These are phyloP conservation scores for Eragrostis nindensis DNA, from an alignment of 176 grass and related monocot genomes.

Conservation along the genomic window DNA sequence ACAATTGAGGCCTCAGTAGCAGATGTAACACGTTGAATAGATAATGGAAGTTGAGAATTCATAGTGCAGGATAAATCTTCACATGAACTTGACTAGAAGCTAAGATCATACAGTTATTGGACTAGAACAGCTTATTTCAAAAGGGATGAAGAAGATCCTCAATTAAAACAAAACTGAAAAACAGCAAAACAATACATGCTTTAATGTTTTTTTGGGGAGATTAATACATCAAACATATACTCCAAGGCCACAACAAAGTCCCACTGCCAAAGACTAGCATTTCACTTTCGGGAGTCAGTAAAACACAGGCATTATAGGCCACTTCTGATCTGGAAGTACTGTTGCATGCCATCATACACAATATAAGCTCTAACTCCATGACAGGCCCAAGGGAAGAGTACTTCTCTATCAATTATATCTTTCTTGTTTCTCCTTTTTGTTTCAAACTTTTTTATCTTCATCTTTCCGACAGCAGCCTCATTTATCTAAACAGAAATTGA, in stretches of 20 bases:
- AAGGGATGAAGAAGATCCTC: neutral
- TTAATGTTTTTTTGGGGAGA: neutral
- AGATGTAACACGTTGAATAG: conserved; percentile 19
- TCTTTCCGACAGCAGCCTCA: conserved; percentile 3
- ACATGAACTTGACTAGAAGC: neutral
- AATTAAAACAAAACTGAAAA: conserved; percentile 13
- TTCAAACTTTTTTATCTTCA: neutral
- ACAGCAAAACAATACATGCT: neutral
- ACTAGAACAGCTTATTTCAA: neutral
- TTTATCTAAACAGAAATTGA: neutral
- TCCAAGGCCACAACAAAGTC: neutral
- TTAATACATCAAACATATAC: neutral
- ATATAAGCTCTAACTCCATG: conserved; percentile 2
- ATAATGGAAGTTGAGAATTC: conserved; percentile 15
- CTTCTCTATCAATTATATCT: neutral
- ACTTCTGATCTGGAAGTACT: neutral
- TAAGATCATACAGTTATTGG: neutral
- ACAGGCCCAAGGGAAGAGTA: conserved; percentile 3
- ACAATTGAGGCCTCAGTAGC: conserved; percentile 33
- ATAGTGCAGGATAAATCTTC: conserved; percentile 5
- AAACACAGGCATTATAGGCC: conserved; percentile 10
- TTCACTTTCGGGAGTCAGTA: neutral
- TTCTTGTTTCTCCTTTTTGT: neutral
- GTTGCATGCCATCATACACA: neutral
- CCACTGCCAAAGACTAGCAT: neutral